These are phyloP conservation scores for Ophiostoma ulmi DNA, from an alignment of 2,329 filamentous ascomycete genomes.

Conservation along the genomic window DNA sequence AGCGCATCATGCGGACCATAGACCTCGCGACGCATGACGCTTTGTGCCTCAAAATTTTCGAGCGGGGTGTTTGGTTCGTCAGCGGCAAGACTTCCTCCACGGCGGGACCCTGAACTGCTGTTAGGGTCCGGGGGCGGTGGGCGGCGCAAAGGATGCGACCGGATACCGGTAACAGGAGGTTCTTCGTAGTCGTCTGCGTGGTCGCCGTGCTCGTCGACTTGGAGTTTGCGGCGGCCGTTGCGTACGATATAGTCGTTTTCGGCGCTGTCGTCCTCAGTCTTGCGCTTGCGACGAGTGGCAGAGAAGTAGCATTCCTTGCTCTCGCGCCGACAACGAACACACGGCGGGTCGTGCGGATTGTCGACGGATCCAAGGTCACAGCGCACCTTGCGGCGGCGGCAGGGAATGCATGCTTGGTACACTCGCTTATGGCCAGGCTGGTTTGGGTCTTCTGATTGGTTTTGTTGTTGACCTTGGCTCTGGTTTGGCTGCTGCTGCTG, in stretches of 20 bases:
- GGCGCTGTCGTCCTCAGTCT: conserved; percentile 54
- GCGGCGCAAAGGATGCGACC: conserved; percentile 60
- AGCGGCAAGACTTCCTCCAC: conserved; percentile 37
- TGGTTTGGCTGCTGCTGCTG: conserved; percentile 14
- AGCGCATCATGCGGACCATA: conserved; percentile 91
- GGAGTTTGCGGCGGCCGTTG: conserved; percentile 66
- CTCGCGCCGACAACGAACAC: conserved; percentile 87
- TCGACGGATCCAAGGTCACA: conserved; percentile 72
- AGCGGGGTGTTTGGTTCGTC: conserved; percentile 56
- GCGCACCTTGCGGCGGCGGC: conserved; percentile 56
- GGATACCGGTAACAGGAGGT: conserved; percentile 48
- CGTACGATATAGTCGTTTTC: conserved; percentile 60
- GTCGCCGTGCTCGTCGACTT: conserved; percentile 39
- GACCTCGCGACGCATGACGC: conserved; percentile 64
- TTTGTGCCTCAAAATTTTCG: conserved; percentile 60
- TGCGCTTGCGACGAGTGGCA: conserved; percentile 86
- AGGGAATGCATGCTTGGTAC: conserved; percentile 60
- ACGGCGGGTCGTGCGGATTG: conserved; percentile 89
- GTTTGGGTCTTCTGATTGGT: not conserved
- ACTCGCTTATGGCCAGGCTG: conserved; percentile 49
- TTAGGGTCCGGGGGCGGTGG: conserved; percentile 40
- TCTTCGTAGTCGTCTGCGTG: conserved; percentile 46
- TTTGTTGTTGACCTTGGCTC: not conserved
- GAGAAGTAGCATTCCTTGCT: conserved; percentile 97
- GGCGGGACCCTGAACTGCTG: conserved; percentile 30